Base-by-base conservation (phyloP, 2,329 filamentous ascomycete species). In the Graphilbum fragrans region DNA sequence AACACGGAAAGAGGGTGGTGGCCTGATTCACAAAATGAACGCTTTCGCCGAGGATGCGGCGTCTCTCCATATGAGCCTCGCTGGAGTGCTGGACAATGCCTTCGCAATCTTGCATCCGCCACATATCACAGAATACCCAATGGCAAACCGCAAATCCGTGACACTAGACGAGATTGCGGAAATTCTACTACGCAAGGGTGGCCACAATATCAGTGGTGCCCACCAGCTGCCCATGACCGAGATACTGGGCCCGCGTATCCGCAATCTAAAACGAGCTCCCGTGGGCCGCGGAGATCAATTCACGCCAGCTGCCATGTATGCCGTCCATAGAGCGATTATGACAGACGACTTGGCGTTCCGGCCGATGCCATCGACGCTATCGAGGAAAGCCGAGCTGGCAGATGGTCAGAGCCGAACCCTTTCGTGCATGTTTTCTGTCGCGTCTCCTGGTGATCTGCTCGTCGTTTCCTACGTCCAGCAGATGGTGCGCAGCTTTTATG, bases 281-380 rank as follows among this genome's bases (percentile, higher is more conserved):
- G 3, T 9, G 7, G 12, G 29, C 5, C 22, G 19, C 5, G 16
- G n/a, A 18, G 57, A 55, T 2, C 59, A 57, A 10, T 69, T 69
- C 41, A 59, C 67, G 1, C 48, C 67, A 1, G 52, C 66, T 22
- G 67, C 70, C 9, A 58, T 86, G 5, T 83, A 86, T 51, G 82
- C 84, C 4, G 75, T 87, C 7, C 80, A 86, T 49, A 73, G 73
- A 42, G 71, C 79, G 9, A 55, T 90, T 8, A 56, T 69, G 20
- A 64, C 69, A 33, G 70, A 78, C 45, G 75, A 79, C 9, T 65
- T 77, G 41, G 73, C 67, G 22, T 84, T 87, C 53, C 66, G 67
- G 2, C 63, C 69, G 2, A 47, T 49, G 38, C 32, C 32, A 6
- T 5, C 7, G 7, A 34, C 32, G 32, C 35, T 37, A 22, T 22